Evolutionary conservation across 108 stramenopile genomes (phyloP).

Genomic region (Ochromonas danica): DNA sequence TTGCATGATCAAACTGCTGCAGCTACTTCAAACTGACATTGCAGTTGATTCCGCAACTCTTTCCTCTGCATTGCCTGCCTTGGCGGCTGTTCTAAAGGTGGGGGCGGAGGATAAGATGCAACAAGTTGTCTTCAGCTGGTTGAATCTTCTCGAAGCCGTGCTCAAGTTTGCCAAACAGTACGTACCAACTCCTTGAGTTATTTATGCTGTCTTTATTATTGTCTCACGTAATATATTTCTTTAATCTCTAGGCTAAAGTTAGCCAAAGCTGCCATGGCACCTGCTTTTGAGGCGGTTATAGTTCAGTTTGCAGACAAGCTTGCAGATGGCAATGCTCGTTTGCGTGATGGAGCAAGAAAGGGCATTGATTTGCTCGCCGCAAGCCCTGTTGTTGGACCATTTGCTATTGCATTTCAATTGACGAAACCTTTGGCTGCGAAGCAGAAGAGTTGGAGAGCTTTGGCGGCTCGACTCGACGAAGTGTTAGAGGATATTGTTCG

Average conservation of each 20-base stretch:
- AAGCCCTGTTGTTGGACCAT: conserved; percentile 38
- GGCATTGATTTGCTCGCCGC: conserved; percentile 42
- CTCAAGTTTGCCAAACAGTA: not conserved
- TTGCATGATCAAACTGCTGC: conserved; percentile 46
- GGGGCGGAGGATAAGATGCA: conserved; percentile 58
- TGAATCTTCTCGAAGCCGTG: not conserved
- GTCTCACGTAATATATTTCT: no score
- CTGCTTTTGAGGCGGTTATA: conserved; percentile 23
- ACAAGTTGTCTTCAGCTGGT: conserved; percentile 41
- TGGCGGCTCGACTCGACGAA: conserved; percentile 35
- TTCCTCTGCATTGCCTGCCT: not conserved
- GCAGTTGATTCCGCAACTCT: not conserved
- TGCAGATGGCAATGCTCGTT: conserved; percentile 46
- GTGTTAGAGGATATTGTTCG: conserved; percentile 35
- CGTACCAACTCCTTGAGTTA: no score
- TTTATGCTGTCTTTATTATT: no score
- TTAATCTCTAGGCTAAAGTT: not conserved
- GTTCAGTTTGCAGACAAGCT: conserved; percentile 49
- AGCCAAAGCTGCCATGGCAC: not conserved
- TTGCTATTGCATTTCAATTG: conserved; percentile 21
- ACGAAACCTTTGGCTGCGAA: conserved; percentile 35
- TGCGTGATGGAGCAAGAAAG: conserved; percentile 48
- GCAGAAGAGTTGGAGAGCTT: conserved; percentile 47
- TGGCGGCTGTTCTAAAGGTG: conserved; percentile 42
- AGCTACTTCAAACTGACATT: conserved; percentile 30